phyloP scores from a whole-genome alignment of 176 grass and related monocot species.

The Olyra latifolia region DNA sequence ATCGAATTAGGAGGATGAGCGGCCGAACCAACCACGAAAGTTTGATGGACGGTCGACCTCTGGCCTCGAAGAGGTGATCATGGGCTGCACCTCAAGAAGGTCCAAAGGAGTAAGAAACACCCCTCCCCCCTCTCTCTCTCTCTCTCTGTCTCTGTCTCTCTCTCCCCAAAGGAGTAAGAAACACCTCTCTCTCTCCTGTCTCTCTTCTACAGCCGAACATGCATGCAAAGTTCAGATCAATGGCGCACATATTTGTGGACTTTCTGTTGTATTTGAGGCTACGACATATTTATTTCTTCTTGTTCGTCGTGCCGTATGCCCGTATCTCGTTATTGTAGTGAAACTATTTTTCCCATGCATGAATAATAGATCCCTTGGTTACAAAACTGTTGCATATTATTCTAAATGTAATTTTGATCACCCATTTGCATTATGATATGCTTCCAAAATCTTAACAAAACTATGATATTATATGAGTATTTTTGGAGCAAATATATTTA shows the following conservation, averaged over 20 bases:
- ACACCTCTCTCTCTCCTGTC: background rate
- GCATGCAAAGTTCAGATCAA: background rate
- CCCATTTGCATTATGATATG: background rate
- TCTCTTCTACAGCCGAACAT: background rate
- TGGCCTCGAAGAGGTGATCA: slow-evolving; percentile 78
- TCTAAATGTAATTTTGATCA: background rate
- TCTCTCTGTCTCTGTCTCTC: background rate
- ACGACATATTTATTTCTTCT: slow-evolving; percentile 1
- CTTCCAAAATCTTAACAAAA: background rate
- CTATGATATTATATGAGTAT: background rate
- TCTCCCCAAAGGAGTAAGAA: slow-evolving; percentile 48
- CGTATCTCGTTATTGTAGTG: background rate
- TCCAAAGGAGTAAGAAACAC: slow-evolving; percentile 55
- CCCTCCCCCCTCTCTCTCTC: background rate
- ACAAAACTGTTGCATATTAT: background rate
- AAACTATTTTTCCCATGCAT: background rate
- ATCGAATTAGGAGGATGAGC: slow-evolving; percentile 35
- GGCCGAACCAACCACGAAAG: slow-evolving; percentile 44
- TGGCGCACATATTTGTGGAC: background rate
- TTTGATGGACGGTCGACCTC: slow-evolving; percentile 51
- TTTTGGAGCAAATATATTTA: background rate
- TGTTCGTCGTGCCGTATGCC: background rate
- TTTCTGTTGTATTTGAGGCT: background rate
- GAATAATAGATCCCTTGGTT: background rate
- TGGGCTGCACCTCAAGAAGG: slow-evolving; percentile 65